Conservation (phyloP, 2,329 filamentous ascomycete genomes). For the Seiridium cupressi region DNA sequence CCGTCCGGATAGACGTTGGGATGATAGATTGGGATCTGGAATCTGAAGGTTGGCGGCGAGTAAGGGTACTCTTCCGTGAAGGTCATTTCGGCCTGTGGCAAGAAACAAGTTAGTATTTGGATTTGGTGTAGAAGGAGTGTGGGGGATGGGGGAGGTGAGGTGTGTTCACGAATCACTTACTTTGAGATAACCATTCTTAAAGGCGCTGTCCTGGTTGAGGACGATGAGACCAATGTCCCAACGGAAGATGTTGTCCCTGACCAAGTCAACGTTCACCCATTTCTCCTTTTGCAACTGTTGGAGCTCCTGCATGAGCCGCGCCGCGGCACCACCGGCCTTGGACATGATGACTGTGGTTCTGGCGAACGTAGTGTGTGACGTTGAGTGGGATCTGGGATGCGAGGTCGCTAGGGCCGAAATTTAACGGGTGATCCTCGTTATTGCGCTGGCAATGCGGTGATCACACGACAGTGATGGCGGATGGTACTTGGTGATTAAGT, state of each 20-base stretch:
- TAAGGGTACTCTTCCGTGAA: constrained; percentile 91
- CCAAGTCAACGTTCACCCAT: constrained; percentile 88
- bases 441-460: background rate
- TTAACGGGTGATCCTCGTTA: too few relatives aligned
- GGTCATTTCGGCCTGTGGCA: constrained; percentile 69
- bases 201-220: constrained; percentile 86
- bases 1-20: constrained; percentile 93
- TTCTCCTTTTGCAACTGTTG: constrained; percentile 81
- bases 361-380: background rate
- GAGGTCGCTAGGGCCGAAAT: too few relatives aligned
- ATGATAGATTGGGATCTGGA: constrained; percentile 76
- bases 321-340: constrained; percentile 55
- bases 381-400: background rate
- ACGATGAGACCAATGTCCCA: constrained; percentile 91
- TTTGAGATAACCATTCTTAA: constrained; percentile 90
- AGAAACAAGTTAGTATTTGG: background rate
- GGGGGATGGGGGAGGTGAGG: background rate
- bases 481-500: background rate
- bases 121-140: background rate
- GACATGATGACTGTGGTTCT: constrained; percentile 20
- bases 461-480: background rate
- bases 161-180: constrained; percentile 30
- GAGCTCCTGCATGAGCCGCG: constrained; percentile 87
- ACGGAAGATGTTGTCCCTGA: constrained; percentile 79
- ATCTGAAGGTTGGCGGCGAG: constrained; percentile 84